These are phyloP conservation scores for Lipomyces oligophaga DNA, from an alignment of 805 yeast genomes.

Conservation along the genomic window DNA sequence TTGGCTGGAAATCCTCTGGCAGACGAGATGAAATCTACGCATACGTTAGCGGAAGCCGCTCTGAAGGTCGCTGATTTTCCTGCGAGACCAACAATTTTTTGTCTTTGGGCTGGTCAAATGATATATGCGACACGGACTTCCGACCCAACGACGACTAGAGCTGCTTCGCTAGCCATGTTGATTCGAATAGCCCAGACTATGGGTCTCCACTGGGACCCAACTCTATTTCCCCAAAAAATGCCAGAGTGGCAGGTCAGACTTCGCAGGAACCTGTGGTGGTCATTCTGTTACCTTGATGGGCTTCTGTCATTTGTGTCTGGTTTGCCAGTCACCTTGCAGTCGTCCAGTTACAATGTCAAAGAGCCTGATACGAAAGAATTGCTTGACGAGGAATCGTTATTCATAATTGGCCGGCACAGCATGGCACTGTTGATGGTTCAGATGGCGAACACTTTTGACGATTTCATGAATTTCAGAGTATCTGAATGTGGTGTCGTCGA, in stretches of 20 bases:
- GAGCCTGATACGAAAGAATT: constrained; percentile 1
- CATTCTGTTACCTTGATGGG: constrained; percentile 2
- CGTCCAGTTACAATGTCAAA: constrained; percentile 1
- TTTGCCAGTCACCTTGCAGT: constrained; percentile 5
- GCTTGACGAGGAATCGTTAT: constrained; percentile 11
- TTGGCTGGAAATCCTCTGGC: no score
- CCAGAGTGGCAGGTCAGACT: constrained; percentile 4
- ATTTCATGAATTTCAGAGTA: not conserved
- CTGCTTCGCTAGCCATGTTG: constrained; percentile 3
- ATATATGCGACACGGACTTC: not conserved
- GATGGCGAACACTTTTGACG: constrained; percentile 3
- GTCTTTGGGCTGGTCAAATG: constrained; percentile 4
- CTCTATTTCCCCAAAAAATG: not conserved
- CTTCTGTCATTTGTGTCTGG: constrained; percentile 2
- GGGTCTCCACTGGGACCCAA: constrained; percentile 11
- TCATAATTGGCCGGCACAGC: constrained; percentile 4
- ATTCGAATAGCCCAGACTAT: constrained; percentile 7
- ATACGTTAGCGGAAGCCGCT: constrained; percentile 1
- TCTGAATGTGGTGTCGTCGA: not conserved
- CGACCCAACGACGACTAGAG: not conserved
- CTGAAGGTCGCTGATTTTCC: constrained; percentile 5
- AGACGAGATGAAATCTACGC: not conserved
- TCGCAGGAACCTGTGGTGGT: constrained; percentile 6
- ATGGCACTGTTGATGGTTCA: no score
- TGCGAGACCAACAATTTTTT: constrained; percentile 1